Conservation (phyloP, 2,329 filamentous ascomycete species). For the Thelonectria discophora region DNA sequence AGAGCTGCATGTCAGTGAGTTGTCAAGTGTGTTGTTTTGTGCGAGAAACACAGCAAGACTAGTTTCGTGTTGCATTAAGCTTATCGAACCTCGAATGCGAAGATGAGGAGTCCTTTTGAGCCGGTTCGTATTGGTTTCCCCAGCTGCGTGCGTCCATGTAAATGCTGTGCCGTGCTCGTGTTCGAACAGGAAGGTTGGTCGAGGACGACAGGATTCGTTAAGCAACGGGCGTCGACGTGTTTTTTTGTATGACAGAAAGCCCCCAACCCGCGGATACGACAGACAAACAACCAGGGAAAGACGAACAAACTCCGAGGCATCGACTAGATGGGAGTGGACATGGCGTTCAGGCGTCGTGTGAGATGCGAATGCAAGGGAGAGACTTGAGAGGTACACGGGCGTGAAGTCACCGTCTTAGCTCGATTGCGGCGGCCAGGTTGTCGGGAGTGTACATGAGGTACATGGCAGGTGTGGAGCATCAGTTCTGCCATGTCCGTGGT, state of each 20-base stretch:
- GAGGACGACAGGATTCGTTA: neutral
- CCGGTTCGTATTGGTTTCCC: neutral
- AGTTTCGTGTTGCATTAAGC: neutral
- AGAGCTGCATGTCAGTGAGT: neutral
- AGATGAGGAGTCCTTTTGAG: neutral
- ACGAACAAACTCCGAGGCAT: neutral
- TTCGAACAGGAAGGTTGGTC: neutral
- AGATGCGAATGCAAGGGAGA: slow-evolving; percentile 15
- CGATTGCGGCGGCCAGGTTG: slow-evolving; percentile 38
- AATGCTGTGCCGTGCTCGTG: neutral
- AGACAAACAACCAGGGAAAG: neutral
- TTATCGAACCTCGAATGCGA: neutral
- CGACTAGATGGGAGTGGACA: slow-evolving; percentile 13
- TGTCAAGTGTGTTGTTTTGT: neutral
- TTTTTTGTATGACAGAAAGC: neutral
- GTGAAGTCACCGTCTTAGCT: slow-evolving; percentile 45
- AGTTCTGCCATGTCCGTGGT: slow-evolving; percentile 38
- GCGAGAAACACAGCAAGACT: neutral
- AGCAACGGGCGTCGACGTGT: neutral
- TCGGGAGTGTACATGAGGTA: slow-evolving; percentile 42
- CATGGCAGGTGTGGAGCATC: slow-evolving; percentile 41
- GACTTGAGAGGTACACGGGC: slow-evolving; percentile 42
- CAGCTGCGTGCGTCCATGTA: neutral
- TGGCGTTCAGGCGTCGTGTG: slow-evolving; percentile 28
- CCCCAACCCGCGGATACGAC: neutral